A percentile compares a stretch with the other conserved stretches of the same genome.
phyloP scores from a whole-genome alignment of 306 rosid genomes.

The Cucurbita maxima region DNA sequence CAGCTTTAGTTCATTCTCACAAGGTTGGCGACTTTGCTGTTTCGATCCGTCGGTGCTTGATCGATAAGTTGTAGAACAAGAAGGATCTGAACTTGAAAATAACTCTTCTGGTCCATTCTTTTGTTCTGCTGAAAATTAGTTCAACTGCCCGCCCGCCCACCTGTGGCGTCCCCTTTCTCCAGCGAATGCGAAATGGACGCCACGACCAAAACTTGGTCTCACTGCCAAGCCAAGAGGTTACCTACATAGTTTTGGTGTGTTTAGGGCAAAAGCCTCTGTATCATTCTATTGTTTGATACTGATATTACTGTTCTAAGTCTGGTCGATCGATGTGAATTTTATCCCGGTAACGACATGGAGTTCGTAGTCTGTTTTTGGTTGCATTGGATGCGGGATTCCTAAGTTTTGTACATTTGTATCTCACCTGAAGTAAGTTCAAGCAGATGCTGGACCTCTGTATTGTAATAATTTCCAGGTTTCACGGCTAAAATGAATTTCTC shows the following conservation, averaged over 20 bases:
- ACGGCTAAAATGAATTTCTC: neutral
- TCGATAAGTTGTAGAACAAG: conserved; percentile 16
- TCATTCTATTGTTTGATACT: neutral
- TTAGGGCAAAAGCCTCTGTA: neutral
- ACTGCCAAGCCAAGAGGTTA: neutral
- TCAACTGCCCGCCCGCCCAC: neutral
- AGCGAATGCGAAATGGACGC: neutral
- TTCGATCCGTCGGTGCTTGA: conserved; percentile 70
- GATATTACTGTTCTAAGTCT: neutral
- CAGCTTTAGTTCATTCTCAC: conserved; percentile 60
- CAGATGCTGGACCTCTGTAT: neutral
- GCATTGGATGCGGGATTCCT: neutral
- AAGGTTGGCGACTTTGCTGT: conserved; percentile 58
- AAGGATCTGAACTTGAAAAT: neutral
- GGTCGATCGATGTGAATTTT: neutral
- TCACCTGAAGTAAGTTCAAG: neutral
- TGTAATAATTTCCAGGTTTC: conserved; percentile 2
- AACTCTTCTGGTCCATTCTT: neutral
- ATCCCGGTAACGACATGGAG: neutral
- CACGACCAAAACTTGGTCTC: neutral
- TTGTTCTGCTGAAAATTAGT: neutral
- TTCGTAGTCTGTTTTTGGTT: neutral
- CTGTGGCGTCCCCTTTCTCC: neutral
- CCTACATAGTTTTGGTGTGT: neutral
- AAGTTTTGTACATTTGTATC: neutral